Evolutionary conservation across 192 early-diverging fungal species (phyloP), one percentile per base, ranked within the genome.

Genomic region (Linnemannia schmuckeri): DNA sequence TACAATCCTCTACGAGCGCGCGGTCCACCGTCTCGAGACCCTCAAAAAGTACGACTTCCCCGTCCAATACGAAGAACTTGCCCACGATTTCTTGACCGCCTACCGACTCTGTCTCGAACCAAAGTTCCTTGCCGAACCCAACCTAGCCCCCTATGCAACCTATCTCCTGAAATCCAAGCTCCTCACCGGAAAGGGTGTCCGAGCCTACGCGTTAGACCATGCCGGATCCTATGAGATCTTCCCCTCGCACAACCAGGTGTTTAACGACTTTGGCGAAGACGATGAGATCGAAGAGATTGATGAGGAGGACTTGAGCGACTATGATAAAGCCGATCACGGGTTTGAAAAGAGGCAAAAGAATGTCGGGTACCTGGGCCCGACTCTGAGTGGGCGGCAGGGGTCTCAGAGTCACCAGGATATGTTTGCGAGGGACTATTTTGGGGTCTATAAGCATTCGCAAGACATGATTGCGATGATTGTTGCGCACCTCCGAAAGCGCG

Each of bases 381-480:
- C 47, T 4, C 69, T 85, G 49, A 80, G 49, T 3, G 2, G 33
- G 0, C 44, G 54, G 7, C 74, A 75, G 35, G 69, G 72, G 1
- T 6, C 38, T 22, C 68, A 76, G 33, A 49, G 30, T 1, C 83
- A 85, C 57, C 57, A 78, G 37, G 78, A 76, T 6, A 49, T 13
- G 7, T 76, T 80, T 20, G 73, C 52, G 1, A 47, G 37, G 0
- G 33, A 22, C 9, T 85, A 72, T 38, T 75, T 70, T n/a, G 74
- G 33, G 7, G 40, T 80, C 47, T 37, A 79, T 37, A 85, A 85
- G 35, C 74, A 85, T 44, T 54, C 73, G 0, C 83, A 80, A 10
- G 83, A 85, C 44, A 85, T 85, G 83, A 80, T 85, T 22, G 83
- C 83, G 0, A 75, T 49, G 6, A 80, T 85, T 37, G 72, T 85